Base-by-base conservation (phyloP, 2,329 filamentous ascomycete genomes). In the Ceratocystis diversiconidia region DNA sequence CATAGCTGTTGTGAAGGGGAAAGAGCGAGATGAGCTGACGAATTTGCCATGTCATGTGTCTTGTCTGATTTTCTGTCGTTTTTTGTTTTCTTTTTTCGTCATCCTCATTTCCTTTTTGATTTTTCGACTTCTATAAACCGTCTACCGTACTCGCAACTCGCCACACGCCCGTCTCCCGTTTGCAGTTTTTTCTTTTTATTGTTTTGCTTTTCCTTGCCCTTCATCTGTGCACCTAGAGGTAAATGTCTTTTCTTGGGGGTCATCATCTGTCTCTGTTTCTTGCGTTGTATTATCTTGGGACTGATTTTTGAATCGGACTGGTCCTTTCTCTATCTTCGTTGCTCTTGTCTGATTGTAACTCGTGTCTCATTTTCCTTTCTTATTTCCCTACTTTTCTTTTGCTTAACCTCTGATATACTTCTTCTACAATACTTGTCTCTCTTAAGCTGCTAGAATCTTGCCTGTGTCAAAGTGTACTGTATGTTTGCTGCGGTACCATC, bases 11-110 rank as follows among this genome's bases (percentile, higher is more conserved):
- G 48, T 25, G 12, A 25, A 25, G 43, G 30, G 8, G 12, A 25
- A 25, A 28, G 30, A 60, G 46, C 28, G 25, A 32, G 65, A 67
- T 62, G 65, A 64, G 65, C 57, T 64, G 65, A 67, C 50, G 65
- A 67, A 66, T 52, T 62, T 62, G 43, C 61, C 12, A 63, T 66
- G 65, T 66, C 60, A 62, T 62, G 48, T 63, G 46, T 67, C 30
- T 64, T 62, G 60, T 66, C 61, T 59, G 44, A 17, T 62, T 62
- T 44, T 28, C 10, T n/a, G 15, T 46, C 30, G 17, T 22, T 22
- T 22, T 22, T 22, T 22, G 22, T 22, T 48, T 36, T 50, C 32
- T 19, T 50, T 41, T 17, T 43, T 46, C 10, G 3, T 62, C 50
- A 30, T 22, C 22, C 2, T 50, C 28, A 43, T 62, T 62, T 62